Evolutionary conservation across 495 filamentous ascomycete species (phyloP), one percentile per base, ranked within the genome.

Genomic region (Aspergillus taichungensis): DNA sequence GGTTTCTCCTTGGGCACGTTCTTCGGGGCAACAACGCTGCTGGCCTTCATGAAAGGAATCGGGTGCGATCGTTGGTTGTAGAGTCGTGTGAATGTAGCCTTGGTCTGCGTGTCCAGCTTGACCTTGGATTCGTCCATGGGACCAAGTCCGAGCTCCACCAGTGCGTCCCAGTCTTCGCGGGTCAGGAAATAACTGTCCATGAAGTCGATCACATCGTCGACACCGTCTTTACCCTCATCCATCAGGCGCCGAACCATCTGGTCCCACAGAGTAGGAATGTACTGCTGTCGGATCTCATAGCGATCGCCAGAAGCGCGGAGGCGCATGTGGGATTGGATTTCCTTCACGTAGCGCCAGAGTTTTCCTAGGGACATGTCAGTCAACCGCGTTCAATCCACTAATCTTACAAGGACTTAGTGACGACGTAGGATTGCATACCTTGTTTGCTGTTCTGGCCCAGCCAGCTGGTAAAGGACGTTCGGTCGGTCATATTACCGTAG

Each of bases 141-240:
- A 11, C 92, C 94, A 30, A 99, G 74, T 8, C 88, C 91, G 8
- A 99, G 79, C 63, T 99, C 92, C 49, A 90, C 68, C 54, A 97
- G 86, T 10, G 79, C 83, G 61, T 99, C 92, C 63, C 84, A 95
- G 63, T 99, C 92, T 6, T 97, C 92, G 45, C 81, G 80, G 0
- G 92, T 97, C n/a, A 99, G 75, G 66, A 83, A 99, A 62, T 99
- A 99, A 61, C 82, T 85, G 56, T 99, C 92, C 92, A 99, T 95
- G 35, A 95, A 71, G 29, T 89, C 76, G 55, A 96, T 94, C 34
- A 84, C 70, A n/a, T 80, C 77, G 0, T 75, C 69, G 30, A 92
- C 79, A 24, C 73, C 71, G 0, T 88, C 84, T 59, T 87, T 88
- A 53, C 88, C 88, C 39, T 87, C 78, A 0, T 66, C 61, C 56